phyloP scores from a whole-genome alignment of 352 stramenopile genomes.

The Globisporangium nodosum region DNA sequence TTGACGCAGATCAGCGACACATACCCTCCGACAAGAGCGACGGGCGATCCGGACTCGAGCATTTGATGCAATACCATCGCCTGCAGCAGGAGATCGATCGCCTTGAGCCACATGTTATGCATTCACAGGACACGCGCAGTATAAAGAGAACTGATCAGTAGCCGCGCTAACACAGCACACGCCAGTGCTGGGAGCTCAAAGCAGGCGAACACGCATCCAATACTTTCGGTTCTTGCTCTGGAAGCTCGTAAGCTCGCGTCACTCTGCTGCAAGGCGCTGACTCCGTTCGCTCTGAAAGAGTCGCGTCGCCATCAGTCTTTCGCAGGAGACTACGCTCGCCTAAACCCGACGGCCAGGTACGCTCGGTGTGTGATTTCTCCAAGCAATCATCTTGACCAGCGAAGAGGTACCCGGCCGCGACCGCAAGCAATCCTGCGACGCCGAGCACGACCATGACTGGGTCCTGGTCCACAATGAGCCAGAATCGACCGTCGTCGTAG shows the following conservation, averaged over 20 bases:
- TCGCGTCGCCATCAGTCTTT: not conserved
- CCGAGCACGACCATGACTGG: not conserved
- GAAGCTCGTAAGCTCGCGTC: constrained; percentile 17
- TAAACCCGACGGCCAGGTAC: not conserved
- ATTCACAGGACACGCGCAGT: not conserved
- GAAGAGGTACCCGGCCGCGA: not conserved
- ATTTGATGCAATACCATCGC: constrained; percentile 16
- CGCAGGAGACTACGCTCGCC: not conserved
- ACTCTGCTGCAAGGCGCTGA: constrained; percentile 7
- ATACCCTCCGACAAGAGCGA: constrained; percentile 12
- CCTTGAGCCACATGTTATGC: constrained; percentile 26
- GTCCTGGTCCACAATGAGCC: not conserved
- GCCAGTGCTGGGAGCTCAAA: no score
- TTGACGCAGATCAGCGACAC: constrained; percentile 14
- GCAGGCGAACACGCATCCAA: constrained; percentile 19
- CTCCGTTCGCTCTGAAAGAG: constrained; percentile 3
- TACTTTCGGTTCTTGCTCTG: constrained; percentile 24
- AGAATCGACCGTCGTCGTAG: constrained; percentile 6
- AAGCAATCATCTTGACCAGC: not conserved
- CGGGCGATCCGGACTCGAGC: constrained; percentile 17
- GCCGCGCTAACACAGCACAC: not conserved
- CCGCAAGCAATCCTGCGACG: not conserved
- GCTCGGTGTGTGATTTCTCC: not conserved
- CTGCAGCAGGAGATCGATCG: constrained; percentile 21
- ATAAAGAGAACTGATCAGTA: not conserved